Percentiles rank a stretch among this genome's conserved stretches.
phyloP scores from a whole-genome alignment of 352 stramenopile species.

The Globisporangium solare region DNA sequence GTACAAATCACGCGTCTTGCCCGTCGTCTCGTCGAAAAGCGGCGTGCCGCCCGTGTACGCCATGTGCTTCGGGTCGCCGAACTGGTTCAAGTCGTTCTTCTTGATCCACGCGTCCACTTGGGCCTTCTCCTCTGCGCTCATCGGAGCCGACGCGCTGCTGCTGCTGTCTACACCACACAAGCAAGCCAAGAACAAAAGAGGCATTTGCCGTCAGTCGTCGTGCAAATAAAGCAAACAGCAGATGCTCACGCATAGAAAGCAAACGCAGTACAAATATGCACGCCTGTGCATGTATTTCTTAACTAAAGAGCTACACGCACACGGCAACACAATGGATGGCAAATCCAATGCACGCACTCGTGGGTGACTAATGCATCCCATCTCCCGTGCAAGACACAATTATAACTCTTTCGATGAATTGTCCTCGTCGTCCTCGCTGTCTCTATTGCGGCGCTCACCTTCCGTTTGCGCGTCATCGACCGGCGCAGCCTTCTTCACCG shows the following conservation, averaged over 20 bases:
- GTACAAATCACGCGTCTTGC: constrained; percentile 42
- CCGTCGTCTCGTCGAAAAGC: constrained; percentile 72
- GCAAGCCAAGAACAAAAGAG: too few relatives aligned
- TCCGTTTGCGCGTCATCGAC: not conserved
- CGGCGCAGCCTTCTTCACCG: not conserved
- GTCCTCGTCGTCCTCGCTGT: not conserved
- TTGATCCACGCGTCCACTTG: constrained; percentile 57
- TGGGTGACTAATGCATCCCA: not conserved
- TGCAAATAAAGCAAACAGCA: too few relatives aligned
- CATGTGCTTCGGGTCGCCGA: constrained; percentile 43
- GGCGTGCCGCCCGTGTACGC: constrained; percentile 76
- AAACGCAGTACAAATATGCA: too few relatives aligned
- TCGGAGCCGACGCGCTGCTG: not conserved
- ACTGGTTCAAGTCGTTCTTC: constrained; percentile 52
- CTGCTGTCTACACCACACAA: not conserved
- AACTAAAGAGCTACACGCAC: too few relatives aligned
- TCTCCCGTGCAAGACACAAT: not conserved
- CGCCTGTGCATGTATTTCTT: too few relatives aligned
- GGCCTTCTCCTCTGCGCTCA: constrained; percentile 39
- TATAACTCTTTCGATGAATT: not conserved
- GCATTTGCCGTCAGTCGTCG: too few relatives aligned
- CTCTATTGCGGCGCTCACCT: not conserved
- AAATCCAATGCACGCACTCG: not conserved
- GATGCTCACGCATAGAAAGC: too few relatives aligned
- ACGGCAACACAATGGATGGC: too few relatives aligned